Conservation (phyloP, 2,329 filamentous ascomycete species). For the Xylariales sp. region DNA sequence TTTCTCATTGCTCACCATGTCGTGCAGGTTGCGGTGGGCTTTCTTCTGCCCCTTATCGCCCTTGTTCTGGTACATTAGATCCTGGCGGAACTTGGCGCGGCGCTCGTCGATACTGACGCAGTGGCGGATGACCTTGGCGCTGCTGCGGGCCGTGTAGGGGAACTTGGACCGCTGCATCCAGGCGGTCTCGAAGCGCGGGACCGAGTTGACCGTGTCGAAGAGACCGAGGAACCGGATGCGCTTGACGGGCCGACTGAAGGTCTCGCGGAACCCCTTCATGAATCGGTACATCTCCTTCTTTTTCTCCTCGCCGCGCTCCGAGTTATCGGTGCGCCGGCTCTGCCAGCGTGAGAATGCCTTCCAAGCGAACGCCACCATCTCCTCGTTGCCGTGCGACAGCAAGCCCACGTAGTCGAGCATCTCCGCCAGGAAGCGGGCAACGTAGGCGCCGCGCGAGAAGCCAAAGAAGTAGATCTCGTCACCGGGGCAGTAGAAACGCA, state of each 20-base stretch:
- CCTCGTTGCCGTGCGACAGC: constrained; percentile 76
- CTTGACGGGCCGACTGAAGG: constrained; percentile 70
- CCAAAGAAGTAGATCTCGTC: constrained; percentile 70
- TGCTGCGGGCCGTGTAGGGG: constrained; percentile 59
- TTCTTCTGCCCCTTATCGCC: constrained; percentile 13
- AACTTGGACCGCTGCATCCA: constrained; percentile 80
- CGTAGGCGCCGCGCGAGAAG: constrained; percentile 69
- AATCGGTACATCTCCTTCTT: constrained; percentile 65
- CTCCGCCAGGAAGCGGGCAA: constrained; percentile 71
- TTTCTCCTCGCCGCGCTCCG: constrained; percentile 40
- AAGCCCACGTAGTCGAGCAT: constrained; percentile 83
- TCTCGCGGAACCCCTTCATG: constrained; percentile 77
- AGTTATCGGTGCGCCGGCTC: constrained; percentile 42
- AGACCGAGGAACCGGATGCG: constrained; percentile 73
- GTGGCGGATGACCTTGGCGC: constrained; percentile 60
- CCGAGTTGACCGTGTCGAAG: constrained; percentile 79
- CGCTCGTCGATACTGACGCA: constrained; percentile 69
- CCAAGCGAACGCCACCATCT: constrained; percentile 82
- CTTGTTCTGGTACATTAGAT: constrained; percentile 56
- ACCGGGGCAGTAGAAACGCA: constrained; percentile 64
- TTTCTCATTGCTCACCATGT: constrained; percentile 23
- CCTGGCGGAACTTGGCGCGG: constrained; percentile 67
- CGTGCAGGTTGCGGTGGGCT: constrained; percentile 13
- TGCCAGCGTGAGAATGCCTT: constrained; percentile 76
- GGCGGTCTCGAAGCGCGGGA: constrained; percentile 68